Evolutionary conservation across 371 early-diverging fungal species (phyloP).

Genomic region (Cokeromyces recurvatus): DNA sequence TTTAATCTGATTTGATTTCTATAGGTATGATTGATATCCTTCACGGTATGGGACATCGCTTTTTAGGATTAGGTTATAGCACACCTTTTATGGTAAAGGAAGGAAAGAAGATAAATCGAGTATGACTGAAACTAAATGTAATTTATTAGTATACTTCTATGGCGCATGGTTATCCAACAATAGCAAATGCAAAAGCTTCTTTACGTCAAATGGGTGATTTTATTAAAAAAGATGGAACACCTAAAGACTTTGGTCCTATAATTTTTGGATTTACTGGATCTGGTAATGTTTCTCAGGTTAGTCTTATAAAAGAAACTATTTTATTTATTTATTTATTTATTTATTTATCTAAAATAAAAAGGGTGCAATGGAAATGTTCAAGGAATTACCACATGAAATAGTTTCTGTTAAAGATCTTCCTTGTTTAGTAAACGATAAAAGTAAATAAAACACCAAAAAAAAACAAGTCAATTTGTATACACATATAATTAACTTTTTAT

Average conservation of each 20-base stretch:
- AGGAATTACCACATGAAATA: conserved; percentile 89
- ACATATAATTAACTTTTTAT: too few relatives aligned
- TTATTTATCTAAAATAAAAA: too few relatives aligned
- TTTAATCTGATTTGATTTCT: too few relatives aligned
- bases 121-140: too few relatives aligned
- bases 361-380: conserved; percentile 90
- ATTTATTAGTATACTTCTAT: conserved; percentile 70
- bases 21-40: conserved; percentile 85
- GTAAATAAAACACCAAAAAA: too few relatives aligned
- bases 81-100: conserved; percentile 84
- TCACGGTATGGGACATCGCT: conserved; percentile 88
- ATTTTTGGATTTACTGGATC: conserved; percentile 90
- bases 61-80: conserved; percentile 88
- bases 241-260: conserved; percentile 85
- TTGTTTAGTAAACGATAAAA: conserved; percentile 60
- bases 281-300: conserved; percentile 90
- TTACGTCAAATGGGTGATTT: conserved; percentile 73
- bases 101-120: too few relatives aligned
- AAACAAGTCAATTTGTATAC: too few relatives aligned
- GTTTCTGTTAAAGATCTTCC: conserved; percentile 79
- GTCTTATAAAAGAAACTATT: not conserved
- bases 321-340: not conserved
- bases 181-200: conserved; percentile 75
- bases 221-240: conserved; percentile 84
- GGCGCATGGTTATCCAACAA: conserved; percentile 81